Conservation (phyloP, 768 basidiomycete species). For the Tulasnella sp. region DNA sequence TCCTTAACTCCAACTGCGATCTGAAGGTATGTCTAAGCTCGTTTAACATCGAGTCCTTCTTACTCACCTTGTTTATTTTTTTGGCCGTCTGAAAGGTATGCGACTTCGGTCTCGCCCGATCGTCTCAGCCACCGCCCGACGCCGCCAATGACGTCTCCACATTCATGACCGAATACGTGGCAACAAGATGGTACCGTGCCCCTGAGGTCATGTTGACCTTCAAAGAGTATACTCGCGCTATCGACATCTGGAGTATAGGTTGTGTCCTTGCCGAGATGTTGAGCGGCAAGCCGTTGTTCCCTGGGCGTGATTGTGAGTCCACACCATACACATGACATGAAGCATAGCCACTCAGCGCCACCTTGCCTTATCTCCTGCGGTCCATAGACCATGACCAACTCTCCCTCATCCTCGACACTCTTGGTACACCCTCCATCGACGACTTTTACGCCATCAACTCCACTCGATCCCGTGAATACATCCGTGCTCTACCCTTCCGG, state of each 20-base stretch:
- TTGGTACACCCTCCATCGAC: slow-evolving; percentile 94
- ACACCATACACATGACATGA: background rate
- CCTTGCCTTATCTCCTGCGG: background rate
- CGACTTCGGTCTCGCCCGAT: slow-evolving; percentile 94
- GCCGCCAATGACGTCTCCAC: slow-evolving; percentile 32
- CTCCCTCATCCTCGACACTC: slow-evolving; percentile 89
- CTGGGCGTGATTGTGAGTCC: slow-evolving; percentile 75
- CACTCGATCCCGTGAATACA: slow-evolving; percentile 87
- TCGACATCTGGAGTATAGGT: slow-evolving; percentile 84
- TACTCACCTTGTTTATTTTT: background rate
- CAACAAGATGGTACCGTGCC: slow-evolving; percentile 97
- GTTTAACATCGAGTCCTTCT: background rate
- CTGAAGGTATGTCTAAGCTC: slow-evolving; percentile 36
- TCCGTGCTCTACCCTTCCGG: slow-evolving; percentile 89
- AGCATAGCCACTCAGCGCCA: background rate
- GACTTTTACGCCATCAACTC: slow-evolving; percentile 98
- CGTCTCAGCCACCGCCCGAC: slow-evolving; percentile 35
- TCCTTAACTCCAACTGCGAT: slow-evolving; percentile 45
- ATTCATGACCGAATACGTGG: slow-evolving; percentile 97
- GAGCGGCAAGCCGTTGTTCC: slow-evolving; percentile 94
- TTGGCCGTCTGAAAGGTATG: slow-evolving; percentile 40
- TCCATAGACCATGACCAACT: slow-evolving; percentile 78
- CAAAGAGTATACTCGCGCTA: slow-evolving; percentile 91
- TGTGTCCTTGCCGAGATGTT: slow-evolving; percentile 94
- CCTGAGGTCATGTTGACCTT: slow-evolving; percentile 99